Conservation (phyloP, 305 asterid species). For the Vinca major region DNA sequence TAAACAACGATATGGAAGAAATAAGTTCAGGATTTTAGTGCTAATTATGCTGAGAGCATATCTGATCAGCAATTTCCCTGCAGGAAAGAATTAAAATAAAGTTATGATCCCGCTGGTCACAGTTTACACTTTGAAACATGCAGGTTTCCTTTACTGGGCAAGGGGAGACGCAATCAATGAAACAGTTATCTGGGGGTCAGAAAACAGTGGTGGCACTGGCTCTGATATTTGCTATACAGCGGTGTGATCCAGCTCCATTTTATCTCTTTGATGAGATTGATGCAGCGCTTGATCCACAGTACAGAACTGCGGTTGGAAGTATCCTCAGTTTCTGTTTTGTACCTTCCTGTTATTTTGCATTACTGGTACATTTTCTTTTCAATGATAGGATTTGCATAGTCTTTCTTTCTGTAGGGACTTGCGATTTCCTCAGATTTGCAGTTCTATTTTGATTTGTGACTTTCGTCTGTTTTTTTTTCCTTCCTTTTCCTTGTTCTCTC, state of each 20-base stretch:
- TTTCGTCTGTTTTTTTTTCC: background rate
- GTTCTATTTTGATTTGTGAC: background rate
- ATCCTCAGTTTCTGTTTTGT: slow-evolving; percentile 45
- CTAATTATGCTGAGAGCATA: slow-evolving; percentile 3
- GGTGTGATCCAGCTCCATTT: slow-evolving; percentile 99
- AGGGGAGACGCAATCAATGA: slow-evolving; percentile 99
- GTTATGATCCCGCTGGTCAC: background rate
- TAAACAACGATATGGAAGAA: background rate
- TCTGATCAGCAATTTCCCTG: background rate
- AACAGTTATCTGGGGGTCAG: slow-evolving; percentile 96
- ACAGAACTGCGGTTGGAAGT: slow-evolving; percentile 99
- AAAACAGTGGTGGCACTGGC: slow-evolving; percentile 97
- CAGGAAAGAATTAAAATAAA: background rate
- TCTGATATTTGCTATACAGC: slow-evolving; percentile 90
- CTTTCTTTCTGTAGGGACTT: background rate
- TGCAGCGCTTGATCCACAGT: slow-evolving; percentile 99
- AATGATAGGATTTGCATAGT: background rate
- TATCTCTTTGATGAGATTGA: slow-evolving; percentile 99
- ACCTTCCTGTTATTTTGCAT: slow-evolving; percentile 7
- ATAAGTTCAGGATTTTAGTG: background rate
- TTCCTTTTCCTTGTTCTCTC: too few species aligned
- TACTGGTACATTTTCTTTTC: background rate
- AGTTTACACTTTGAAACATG: background rate
- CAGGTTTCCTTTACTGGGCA: slow-evolving; percentile 98
- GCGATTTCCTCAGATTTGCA: background rate